phyloP scores from a whole-genome alignment of 73 alveolate species.

The Blepharisma japonicum region DNA sequence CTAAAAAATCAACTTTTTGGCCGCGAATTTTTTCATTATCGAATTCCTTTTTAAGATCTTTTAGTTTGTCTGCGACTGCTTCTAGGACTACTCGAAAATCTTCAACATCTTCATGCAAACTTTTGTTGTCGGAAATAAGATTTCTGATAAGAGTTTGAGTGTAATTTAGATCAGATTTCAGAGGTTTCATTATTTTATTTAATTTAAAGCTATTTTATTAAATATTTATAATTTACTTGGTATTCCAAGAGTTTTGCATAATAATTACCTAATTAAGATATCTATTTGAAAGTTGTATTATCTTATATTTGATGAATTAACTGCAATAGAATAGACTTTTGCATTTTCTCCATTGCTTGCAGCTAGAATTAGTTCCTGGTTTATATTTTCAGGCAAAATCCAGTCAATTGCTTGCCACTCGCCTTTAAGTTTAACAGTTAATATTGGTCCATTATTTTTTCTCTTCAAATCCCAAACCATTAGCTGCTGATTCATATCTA shows the following conservation, averaged over 20 bases:
- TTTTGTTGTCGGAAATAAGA: slow-evolving; percentile 6
- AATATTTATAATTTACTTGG: no score
- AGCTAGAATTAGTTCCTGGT: background rate
- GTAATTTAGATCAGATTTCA: background rate
- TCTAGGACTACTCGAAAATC: slow-evolving; percentile 20
- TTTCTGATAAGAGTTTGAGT: background rate
- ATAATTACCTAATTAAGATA: no score
- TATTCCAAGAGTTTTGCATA: no score
- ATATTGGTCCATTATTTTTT: background rate
- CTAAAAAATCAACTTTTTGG: slow-evolving; percentile 13
- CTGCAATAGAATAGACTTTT: no score
- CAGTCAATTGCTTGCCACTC: slow-evolving; percentile 24
- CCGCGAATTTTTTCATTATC: slow-evolving; percentile 24
- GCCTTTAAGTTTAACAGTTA: background rate
- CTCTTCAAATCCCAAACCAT: slow-evolving; percentile 26
- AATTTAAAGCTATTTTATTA: no score
- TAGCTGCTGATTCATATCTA: slow-evolving; percentile 13
- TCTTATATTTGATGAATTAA: no score
- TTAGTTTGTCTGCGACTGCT: background rate
- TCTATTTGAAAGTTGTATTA: no score
- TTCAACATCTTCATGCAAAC: slow-evolving; percentile 26
- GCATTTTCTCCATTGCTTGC: background rate
- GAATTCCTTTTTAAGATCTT: background rate
- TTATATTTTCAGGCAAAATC: slow-evolving; percentile 8
- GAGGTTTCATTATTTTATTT: background rate